These are phyloP conservation scores for Trichophaea hybrida DNA, from an alignment of 2,329 filamentous ascomycete species.

Conservation along the genomic window DNA sequence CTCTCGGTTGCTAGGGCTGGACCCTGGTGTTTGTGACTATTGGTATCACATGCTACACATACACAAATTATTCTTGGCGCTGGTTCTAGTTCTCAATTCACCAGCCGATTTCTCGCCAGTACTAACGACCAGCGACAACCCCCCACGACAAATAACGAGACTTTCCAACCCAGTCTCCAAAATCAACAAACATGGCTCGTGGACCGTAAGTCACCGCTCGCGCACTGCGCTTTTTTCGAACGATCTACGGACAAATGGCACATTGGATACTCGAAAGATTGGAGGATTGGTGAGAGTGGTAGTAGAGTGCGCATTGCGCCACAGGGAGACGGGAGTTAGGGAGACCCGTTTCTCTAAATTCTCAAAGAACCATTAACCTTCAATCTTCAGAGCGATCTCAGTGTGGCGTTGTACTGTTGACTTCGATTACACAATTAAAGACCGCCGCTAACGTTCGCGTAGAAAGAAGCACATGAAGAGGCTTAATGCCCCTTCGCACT, in stretches of 20 bases:
- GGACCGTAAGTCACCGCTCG: constrained; percentile 21
- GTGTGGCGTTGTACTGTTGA: background rate
- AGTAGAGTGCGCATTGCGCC: background rate
- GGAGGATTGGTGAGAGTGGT: background rate
- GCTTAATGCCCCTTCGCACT: constrained; percentile 96
- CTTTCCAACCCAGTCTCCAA: constrained; percentile 7
- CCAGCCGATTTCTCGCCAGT: background rate
- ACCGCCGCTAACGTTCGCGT: constrained; percentile 10
- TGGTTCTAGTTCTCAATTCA: too few species aligned
- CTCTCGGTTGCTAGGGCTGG: too few species aligned
- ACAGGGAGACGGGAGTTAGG: background rate
- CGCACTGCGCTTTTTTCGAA: background rate
- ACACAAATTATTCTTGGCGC: too few species aligned
- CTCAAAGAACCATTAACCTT: background rate
- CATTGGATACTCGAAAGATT: background rate
- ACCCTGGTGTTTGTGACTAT: too few species aligned
- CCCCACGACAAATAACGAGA: background rate
- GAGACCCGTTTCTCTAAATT: background rate
- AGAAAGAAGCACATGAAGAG: constrained; percentile 98
- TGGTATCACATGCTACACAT: too few species aligned
- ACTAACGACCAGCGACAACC: background rate
- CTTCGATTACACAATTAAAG: constrained; percentile 1
- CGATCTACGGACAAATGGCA: background rate
- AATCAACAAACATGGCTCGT: constrained; percentile 22
- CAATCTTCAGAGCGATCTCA: background rate